Conservation (phyloP, 1,139 yeast species). For the Scheffersomyces segobiensis region DNA sequence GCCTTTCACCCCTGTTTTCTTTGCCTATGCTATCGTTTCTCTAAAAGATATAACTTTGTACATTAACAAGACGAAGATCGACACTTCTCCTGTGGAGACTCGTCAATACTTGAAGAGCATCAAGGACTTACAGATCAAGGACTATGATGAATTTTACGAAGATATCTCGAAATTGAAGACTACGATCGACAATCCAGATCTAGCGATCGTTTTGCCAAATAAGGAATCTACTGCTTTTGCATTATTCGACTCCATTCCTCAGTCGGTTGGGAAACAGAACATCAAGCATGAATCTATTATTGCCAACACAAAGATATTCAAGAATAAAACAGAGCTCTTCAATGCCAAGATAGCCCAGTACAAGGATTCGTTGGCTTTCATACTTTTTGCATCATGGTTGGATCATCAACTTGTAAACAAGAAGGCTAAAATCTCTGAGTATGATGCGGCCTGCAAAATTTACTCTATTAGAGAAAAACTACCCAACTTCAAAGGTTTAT, state of each 20-base stretch:
- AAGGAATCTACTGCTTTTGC: constrained; percentile 36
- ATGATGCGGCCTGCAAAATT: constrained; percentile 45
- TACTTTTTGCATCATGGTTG: constrained; percentile 43
- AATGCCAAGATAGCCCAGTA: constrained; percentile 44
- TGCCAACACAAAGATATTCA: constrained; percentile 36
- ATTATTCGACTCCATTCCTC: constrained; percentile 29
- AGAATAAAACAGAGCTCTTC: constrained; percentile 38
- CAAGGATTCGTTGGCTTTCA: constrained; percentile 45
- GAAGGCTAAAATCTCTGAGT: constrained; percentile 31
- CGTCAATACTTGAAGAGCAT: constrained; percentile 29
- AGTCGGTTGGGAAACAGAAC: constrained; percentile 25
- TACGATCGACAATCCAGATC: constrained; percentile 16
- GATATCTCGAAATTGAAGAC: constrained; percentile 28
- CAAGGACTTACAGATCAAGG: constrained; percentile 27
- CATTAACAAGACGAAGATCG: constrained; percentile 36
- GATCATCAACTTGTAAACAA: constrained; percentile 34
- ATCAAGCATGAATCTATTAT: constrained; percentile 34
- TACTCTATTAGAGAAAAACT: constrained; percentile 40
- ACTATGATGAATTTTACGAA: constrained; percentile 30
- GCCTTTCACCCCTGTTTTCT: constrained; percentile 53
- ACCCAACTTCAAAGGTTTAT: constrained; percentile 51
- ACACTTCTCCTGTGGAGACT: constrained; percentile 11
- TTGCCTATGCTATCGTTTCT: constrained; percentile 44
- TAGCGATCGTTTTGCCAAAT: constrained; percentile 33
- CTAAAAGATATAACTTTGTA: constrained; percentile 32